Evolutionary conservation across 371 early-diverging fungal genomes (phyloP).

Genomic region (Phascolomyces articulosus): DNA sequence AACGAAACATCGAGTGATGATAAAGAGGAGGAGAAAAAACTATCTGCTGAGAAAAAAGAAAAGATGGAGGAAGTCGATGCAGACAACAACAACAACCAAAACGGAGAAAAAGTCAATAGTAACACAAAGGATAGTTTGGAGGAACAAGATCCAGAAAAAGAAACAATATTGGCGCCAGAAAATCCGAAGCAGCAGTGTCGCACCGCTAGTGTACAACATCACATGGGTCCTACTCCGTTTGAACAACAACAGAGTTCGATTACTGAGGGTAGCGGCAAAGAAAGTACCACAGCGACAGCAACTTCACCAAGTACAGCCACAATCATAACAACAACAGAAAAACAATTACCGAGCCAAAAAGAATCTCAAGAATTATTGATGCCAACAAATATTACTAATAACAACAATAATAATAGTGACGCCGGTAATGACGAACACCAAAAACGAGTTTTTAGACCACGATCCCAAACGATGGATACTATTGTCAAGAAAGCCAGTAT

Average conservation of each 20-base stretch:
- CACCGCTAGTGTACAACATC: constrained; percentile 2
- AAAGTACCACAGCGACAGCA: background rate
- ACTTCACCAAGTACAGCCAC: too few relatives aligned
- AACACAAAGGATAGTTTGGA: background rate
- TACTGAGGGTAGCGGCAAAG: background rate
- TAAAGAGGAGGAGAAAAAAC: too few relatives aligned
- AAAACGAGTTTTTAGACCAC: background rate
- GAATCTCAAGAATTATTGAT: background rate
- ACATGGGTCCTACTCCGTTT: background rate
- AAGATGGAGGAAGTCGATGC: background rate
- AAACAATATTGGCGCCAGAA: background rate
- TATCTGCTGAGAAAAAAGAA: too few relatives aligned
- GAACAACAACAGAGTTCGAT: too few relatives aligned
- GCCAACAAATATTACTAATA: too few relatives aligned
- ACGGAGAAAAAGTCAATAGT: background rate
- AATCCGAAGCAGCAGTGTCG: background rate
- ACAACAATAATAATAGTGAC: too few relatives aligned
- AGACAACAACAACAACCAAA: too few relatives aligned
- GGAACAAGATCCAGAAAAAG: background rate
- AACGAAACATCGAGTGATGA: too few relatives aligned
- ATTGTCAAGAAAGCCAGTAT: constrained; percentile 8
- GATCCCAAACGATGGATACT: constrained; percentile 9
- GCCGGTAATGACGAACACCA: background rate
- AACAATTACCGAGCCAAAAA: background rate
- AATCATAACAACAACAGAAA: background rate